A percentile compares a stretch with the other conserved stretches of the same genome.
Conservation (phyloP, 768 basidiomycete species). For the Russula emetica region DNA sequence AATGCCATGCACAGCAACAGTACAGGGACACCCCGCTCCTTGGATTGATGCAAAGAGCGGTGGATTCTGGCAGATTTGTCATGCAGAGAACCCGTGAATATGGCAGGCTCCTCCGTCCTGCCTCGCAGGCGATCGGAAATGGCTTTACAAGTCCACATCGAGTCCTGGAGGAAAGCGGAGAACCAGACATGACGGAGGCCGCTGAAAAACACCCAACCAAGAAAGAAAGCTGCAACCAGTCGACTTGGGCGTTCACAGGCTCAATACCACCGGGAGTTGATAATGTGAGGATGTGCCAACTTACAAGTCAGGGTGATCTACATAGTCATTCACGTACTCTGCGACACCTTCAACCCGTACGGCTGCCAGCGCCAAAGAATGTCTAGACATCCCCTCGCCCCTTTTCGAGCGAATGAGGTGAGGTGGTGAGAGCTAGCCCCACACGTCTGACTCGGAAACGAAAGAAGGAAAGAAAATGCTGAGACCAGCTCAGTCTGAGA, state of each 20-base stretch:
- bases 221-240: conserved; percentile 38
- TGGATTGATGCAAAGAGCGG: not conserved
- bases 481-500: conserved; percentile 24
- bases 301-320: conserved; percentile 21
- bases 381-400: conserved; percentile 16
- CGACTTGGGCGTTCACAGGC: conserved; percentile 33
- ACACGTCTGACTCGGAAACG: conserved; percentile 2
- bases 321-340: not conserved
- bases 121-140: not conserved
- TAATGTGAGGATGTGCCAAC: conserved; percentile 3
- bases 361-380: not conserved
- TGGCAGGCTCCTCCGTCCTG: not conserved
- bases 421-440: conserved; percentile 2
- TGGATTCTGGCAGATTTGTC: not conserved
- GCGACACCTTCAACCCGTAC: not conserved
- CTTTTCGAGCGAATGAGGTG: not conserved
- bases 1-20: conserved; percentile 25
- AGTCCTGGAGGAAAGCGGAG: conserved; percentile 29
- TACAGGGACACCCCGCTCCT: conserved; percentile 3
- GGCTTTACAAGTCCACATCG: conserved; percentile 3
- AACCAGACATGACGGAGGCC: conserved; percentile 33
- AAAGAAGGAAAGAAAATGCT: not conserved
- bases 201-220: conserved; percentile 41
- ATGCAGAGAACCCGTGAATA: not conserved
- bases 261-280: not conserved